Conservation (phyloP, 805 yeast species). For the Hanseniaspora hatyaiensis region DNA sequence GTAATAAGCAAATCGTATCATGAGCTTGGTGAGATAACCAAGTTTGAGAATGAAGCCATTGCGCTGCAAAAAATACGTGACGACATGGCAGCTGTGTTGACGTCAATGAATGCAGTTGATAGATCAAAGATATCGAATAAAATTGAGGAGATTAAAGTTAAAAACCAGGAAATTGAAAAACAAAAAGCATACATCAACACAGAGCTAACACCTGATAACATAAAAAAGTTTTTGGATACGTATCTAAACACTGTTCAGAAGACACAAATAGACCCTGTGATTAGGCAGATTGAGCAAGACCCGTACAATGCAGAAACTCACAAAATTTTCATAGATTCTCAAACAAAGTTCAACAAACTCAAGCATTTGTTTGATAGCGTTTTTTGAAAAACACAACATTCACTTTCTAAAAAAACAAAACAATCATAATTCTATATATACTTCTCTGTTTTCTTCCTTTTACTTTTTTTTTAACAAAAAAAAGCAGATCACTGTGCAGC, state of each 20-base stretch:
- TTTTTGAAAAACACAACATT: too few species aligned
- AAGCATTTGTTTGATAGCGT: neutral
- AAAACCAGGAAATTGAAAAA: neutral
- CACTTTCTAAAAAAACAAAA: too few species aligned
- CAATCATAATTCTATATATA: too few species aligned
- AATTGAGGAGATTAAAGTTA: neutral
- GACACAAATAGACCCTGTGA: slow-evolving; percentile 25
- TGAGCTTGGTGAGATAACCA: slow-evolving; percentile 21
- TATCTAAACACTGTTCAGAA: slow-evolving; percentile 29
- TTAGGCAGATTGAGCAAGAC: slow-evolving; percentile 25
- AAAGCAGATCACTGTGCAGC: too few species aligned
- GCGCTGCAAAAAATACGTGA: slow-evolving; percentile 17
- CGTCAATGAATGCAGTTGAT: slow-evolving; percentile 20
- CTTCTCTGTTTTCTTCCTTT: too few species aligned
- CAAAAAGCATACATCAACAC: slow-evolving; percentile 22
- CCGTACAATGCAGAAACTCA: slow-evolving; percentile 19
- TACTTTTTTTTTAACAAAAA: too few species aligned
- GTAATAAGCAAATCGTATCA: slow-evolving; percentile 16
- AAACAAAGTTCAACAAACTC: slow-evolving; percentile 14
- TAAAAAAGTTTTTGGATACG: slow-evolving; percentile 30
- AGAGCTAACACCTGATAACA: slow-evolving; percentile 27
- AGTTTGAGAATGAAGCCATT: neutral
- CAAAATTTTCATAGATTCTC: slow-evolving; percentile 25
- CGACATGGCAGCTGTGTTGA: slow-evolving; percentile 23
- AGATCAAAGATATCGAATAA: neutral